phyloP scores from a whole-genome alignment of 768 basidiomycete genomes.

The Tricholoma sp. region DNA sequence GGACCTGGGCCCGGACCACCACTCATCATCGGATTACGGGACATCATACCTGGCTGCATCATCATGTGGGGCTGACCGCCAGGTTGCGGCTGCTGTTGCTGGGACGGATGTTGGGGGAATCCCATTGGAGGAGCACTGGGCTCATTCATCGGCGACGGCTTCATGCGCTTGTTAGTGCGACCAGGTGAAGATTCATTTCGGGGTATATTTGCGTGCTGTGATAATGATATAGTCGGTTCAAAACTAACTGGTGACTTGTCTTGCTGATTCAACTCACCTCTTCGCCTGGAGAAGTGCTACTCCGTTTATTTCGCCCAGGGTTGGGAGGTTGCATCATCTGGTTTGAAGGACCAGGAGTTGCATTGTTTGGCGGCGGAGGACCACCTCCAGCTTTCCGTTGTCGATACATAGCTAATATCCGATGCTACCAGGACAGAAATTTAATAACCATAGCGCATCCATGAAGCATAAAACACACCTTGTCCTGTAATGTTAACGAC shows the following conservation, averaged over 20 bases:
- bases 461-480: constrained; percentile 37
- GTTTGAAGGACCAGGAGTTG: constrained; percentile 39
- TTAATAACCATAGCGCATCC: neutral
- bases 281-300: constrained; percentile 59
- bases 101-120: constrained; percentile 26
- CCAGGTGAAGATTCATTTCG: constrained; percentile 52
- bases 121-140: constrained; percentile 26
- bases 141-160: constrained; percentile 45
- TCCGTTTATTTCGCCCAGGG: constrained; percentile 41
- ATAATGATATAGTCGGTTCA: constrained; percentile 5
- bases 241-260: neutral
- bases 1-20: constrained; percentile 22
- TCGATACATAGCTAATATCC: constrained; percentile 22
- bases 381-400: constrained; percentile 15
- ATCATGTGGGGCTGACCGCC: constrained; percentile 25
- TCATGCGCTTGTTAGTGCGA: constrained; percentile 35
- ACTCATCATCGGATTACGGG: constrained; percentile 35
- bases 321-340: constrained; percentile 26
- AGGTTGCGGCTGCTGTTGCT: constrained; percentile 26
- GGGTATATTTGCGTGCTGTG: constrained; percentile 42
- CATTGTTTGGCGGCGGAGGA: constrained; percentile 26
- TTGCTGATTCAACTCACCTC: constrained; percentile 34
- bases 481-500: constrained; percentile 35
- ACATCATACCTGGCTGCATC: constrained; percentile 29
- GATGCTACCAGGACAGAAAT: constrained; percentile 23